Conservation (phyloP, 129 eudicot genomes). For the carrot (Daucus carota) region DNA sequence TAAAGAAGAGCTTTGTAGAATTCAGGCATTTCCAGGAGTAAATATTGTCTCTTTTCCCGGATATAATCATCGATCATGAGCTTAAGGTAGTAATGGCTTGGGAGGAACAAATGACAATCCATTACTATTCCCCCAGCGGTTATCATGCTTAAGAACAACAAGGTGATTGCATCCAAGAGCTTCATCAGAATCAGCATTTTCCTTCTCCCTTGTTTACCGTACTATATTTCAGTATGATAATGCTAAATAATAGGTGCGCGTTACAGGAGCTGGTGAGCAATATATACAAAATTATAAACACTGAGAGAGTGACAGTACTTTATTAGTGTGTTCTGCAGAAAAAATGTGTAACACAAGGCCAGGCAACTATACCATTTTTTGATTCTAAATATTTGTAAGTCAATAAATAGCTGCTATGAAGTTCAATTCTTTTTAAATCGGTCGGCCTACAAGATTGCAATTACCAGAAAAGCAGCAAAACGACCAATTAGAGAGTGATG, state of each 20-base stretch:
- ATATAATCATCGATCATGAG: neutral
- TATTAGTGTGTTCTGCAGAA: neutral
- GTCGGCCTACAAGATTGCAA: neutral
- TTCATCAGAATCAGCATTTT: neutral
- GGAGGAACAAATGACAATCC: slow-evolving; percentile 1
- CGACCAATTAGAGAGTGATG: too few species aligned
- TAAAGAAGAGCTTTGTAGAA: slow-evolving; percentile 3
- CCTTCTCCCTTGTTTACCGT: neutral
- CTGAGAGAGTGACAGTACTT: too few species aligned
- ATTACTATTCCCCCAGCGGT: neutral
- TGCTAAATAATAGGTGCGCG: neutral
- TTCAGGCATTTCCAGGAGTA: neutral
- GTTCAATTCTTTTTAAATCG: neutral
- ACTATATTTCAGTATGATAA: neutral
- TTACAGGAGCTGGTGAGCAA: neutral
- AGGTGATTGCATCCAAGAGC: slow-evolving; percentile 4
- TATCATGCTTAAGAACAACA: neutral
- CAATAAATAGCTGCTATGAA: neutral
- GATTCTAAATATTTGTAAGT: neutral
- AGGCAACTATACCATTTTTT: neutral
- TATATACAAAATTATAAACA: neutral
- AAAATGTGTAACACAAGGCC: neutral
- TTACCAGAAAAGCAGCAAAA: neutral
- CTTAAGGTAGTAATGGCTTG: neutral
- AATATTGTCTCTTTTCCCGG: neutral